phyloP scores from a whole-genome alignment of 805 yeast genomes.

The Barnettozyma salicaria region DNA sequence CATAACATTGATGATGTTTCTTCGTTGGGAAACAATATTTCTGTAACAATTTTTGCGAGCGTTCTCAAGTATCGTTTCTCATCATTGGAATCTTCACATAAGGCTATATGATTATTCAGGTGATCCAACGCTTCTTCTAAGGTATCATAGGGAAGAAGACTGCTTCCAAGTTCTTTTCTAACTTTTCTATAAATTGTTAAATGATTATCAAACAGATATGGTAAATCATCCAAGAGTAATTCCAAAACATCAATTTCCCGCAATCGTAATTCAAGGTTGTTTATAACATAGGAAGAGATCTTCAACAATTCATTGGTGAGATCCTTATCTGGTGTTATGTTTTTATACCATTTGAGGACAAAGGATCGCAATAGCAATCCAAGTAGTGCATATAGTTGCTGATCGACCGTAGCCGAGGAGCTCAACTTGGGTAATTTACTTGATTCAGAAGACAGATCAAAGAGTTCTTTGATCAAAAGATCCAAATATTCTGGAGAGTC shows the following conservation, averaged over 20 bases:
- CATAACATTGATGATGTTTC: conserved; percentile 36
- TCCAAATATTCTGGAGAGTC: conserved; percentile 25
- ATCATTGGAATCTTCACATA: conserved; percentile 25
- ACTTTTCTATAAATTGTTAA: conserved; percentile 28
- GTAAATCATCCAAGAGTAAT: conserved; percentile 40
- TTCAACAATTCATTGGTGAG: conserved; percentile 36
- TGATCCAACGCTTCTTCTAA: conserved; percentile 32
- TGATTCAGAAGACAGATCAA: conserved; percentile 16
- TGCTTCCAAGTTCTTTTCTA: conserved; percentile 25
- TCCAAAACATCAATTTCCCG: conserved; percentile 29
- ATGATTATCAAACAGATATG: conserved; percentile 35
- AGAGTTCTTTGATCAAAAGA: conserved; percentile 18
- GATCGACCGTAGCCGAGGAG: conserved; percentile 35
- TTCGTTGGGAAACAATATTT: conserved; percentile 35
- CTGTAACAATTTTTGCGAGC: conserved; percentile 31
- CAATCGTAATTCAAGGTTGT: conserved; percentile 33
- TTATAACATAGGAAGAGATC: conserved; percentile 34
- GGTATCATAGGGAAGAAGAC: conserved; percentile 28
- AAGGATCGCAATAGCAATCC: conserved; percentile 43
- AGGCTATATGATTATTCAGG: conserved; percentile 31
- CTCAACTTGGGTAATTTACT: conserved; percentile 40
- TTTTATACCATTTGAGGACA: conserved; percentile 40
- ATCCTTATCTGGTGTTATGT: conserved; percentile 36
- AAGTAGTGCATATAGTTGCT: conserved; percentile 40
- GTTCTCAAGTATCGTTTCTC: conserved; percentile 30